phyloP scores from a whole-genome alignment of 2,329 filamentous ascomycete species.

The Scytalidium sp. region DNA sequence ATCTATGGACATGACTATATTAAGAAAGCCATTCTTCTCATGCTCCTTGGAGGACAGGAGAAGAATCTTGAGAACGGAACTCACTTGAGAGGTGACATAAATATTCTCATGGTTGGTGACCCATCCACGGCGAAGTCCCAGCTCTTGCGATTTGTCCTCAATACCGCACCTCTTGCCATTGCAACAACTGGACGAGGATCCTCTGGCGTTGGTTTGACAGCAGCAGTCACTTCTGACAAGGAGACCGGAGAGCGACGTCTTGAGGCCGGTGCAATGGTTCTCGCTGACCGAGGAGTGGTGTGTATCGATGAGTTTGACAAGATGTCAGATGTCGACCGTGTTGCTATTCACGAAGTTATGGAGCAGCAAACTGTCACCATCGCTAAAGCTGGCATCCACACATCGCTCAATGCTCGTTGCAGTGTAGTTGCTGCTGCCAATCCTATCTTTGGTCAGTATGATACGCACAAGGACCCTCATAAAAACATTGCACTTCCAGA shows the following conservation, averaged over 20 bases:
- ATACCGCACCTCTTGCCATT: conserved; percentile 93
- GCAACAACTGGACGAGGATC: conserved; percentile 96
- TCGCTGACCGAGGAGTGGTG: conserved; percentile 93
- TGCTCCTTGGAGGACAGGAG: conserved; percentile 94
- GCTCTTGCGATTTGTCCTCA: conserved; percentile 91
- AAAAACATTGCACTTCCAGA: conserved; percentile 97
- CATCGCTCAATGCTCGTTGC: conserved; percentile 92
- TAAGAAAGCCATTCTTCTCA: conserved; percentile 94
- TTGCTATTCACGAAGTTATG: conserved; percentile 99
- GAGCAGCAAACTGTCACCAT: conserved; percentile 99
- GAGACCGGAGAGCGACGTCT: conserved; percentile 93
- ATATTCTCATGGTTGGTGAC: conserved; percentile 98
- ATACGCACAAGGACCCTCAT: conserved; percentile 97
- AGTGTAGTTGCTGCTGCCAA: conserved; percentile 96
- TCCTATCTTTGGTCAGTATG: conserved; percentile 97
- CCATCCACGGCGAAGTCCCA: conserved; percentile 99
- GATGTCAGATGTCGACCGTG: conserved; percentile 97
- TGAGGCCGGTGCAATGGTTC: conserved; percentile 98
- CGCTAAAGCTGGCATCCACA: conserved; percentile 97
- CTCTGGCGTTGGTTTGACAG: conserved; percentile 95
- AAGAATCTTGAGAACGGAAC: conserved; percentile 99
- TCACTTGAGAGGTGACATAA: conserved; percentile 96
- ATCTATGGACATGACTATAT: conserved; percentile 97
- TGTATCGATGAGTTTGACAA: conserved; percentile 99
- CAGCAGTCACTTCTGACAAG: conserved; percentile 93